Percentiles rank a stretch among this genome's conserved stretches.
Evolutionary conservation across 2,329 filamentous ascomycete genomes (phyloP).

Genomic region (Myriosclerotinia curreyana): DNA sequence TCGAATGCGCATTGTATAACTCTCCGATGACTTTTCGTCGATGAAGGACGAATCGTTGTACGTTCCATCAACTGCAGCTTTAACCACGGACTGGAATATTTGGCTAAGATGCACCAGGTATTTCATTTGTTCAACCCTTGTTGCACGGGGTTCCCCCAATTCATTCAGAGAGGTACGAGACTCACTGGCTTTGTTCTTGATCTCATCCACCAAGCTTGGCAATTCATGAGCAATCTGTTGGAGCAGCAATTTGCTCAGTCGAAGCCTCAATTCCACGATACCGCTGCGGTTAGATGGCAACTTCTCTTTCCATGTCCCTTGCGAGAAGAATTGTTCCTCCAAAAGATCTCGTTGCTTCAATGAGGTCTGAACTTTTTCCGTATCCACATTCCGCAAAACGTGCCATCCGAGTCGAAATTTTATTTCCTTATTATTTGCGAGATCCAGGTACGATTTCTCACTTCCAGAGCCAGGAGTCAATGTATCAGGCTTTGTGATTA

Average conservation of each 20-base stretch:
- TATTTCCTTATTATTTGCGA: constrained; percentile 48
- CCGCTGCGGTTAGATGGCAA: constrained; percentile 44
- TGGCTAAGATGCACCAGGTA: constrained; percentile 49
- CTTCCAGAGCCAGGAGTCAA: constrained; percentile 41
- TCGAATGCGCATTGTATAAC: constrained; percentile 48
- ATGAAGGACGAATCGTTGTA: constrained; percentile 54
- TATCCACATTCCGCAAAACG: constrained; percentile 48
- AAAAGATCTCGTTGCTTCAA: constrained; percentile 41
- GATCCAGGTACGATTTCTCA: constrained; percentile 43
- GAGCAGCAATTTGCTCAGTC: constrained; percentile 51
- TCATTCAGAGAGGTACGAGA: constrained; percentile 40
- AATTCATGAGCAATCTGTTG: constrained; percentile 48
- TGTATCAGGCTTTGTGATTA: constrained; percentile 61
- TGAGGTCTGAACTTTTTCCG: constrained; percentile 39
- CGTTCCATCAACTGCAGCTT: constrained; percentile 48
- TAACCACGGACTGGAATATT: constrained; percentile 46
- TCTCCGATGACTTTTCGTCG: constrained; percentile 33
- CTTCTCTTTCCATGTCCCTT: constrained; percentile 41
- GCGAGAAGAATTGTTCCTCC: constrained; percentile 47
- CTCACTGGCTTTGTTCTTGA: constrained; percentile 37
- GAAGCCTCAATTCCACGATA: constrained; percentile 46
- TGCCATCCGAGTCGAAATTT: constrained; percentile 53
- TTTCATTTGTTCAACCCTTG: constrained; percentile 48
- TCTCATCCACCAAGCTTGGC: constrained; percentile 46
- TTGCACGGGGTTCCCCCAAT: constrained; percentile 49